Percentiles rank a stretch among this genome's conserved stretches.
phyloP scores from a whole-genome alignment of 2,329 filamentous ascomycete species.

The Xylariomycetidae sp. region DNA sequence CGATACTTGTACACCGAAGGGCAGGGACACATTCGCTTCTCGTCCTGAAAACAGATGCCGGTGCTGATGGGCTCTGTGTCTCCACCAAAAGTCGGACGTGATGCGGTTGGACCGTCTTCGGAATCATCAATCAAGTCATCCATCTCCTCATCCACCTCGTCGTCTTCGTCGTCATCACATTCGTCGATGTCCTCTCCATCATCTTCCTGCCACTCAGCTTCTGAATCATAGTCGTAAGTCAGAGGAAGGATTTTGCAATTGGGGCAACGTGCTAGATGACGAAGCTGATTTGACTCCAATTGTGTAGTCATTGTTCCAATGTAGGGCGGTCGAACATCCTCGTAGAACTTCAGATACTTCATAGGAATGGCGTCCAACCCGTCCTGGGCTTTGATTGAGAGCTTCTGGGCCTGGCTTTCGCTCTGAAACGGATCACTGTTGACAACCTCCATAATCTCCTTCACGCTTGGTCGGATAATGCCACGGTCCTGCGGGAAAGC shows the following conservation, averaged over 20 bases:
- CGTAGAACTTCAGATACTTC: slow-evolving; percentile 58
- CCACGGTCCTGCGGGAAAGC: slow-evolving; percentile 39
- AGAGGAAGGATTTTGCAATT: slow-evolving; percentile 53
- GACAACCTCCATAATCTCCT: slow-evolving; percentile 55
- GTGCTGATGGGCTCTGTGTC: slow-evolving; percentile 71
- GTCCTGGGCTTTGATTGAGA: slow-evolving; percentile 29
- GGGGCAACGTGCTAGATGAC: slow-evolving; percentile 50
- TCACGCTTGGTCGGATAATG: slow-evolving; percentile 47
- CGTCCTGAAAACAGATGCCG: slow-evolving; percentile 79
- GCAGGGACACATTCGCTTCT: slow-evolving; percentile 39
- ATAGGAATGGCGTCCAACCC: slow-evolving; percentile 47
- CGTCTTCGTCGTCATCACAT: slow-evolving; percentile 53
- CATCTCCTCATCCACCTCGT: slow-evolving; percentile 77
- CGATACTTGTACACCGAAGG: slow-evolving; percentile 55
- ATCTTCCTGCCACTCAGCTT: slow-evolving; percentile 79
- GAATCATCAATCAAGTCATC: slow-evolving; percentile 87
- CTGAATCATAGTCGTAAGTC: slow-evolving; percentile 81
- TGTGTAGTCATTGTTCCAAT: slow-evolving; percentile 66
- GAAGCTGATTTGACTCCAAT: slow-evolving; percentile 45
- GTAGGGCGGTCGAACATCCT: slow-evolving; percentile 66
- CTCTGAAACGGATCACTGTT: slow-evolving; percentile 38
- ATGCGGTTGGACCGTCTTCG: slow-evolving; percentile 49
- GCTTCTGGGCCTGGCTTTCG: slow-evolving; percentile 35
- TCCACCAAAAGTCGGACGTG: slow-evolving; percentile 42
- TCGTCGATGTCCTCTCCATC: slow-evolving; percentile 40